These are phyloP conservation scores for Fusarium albidum DNA, from an alignment of 2,329 filamentous ascomycete genomes.

Conservation along the genomic window DNA sequence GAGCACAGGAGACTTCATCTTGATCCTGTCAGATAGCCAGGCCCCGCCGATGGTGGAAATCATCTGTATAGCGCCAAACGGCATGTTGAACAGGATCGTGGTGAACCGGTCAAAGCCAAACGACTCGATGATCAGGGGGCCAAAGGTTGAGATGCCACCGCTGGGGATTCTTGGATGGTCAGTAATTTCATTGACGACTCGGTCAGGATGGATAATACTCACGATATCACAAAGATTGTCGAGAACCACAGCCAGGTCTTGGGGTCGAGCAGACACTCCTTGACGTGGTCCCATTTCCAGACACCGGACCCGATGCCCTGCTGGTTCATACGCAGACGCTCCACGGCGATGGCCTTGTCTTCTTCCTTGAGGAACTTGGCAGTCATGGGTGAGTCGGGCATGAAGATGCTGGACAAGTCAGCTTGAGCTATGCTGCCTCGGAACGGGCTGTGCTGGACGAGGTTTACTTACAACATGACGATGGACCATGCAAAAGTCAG, in stretches of 20 bases:
- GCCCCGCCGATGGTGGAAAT: slow-evolving; percentile 66
- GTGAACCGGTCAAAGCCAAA: slow-evolving; percentile 65
- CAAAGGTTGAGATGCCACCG: slow-evolving; percentile 67
- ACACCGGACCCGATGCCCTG: slow-evolving; percentile 49
- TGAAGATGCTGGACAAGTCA: slow-evolving; percentile 47
- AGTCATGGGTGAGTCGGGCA: slow-evolving; percentile 71
- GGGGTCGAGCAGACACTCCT: slow-evolving; percentile 48
- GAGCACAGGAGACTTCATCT: slow-evolving; percentile 64
- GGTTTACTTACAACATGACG: slow-evolving; percentile 51
- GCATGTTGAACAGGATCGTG: slow-evolving; percentile 68
- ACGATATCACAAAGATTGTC: slow-evolving; percentile 62
- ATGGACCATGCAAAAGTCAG: slow-evolving; percentile 56
- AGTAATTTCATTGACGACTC: too few species aligned
- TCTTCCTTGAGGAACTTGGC: slow-evolving; percentile 63
- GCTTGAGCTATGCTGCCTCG: too few species aligned
- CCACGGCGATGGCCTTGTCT: slow-evolving; percentile 66
- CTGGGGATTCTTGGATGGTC: slow-evolving; percentile 58
- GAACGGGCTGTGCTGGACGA: too few species aligned
- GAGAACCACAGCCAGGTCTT: slow-evolving; percentile 55
- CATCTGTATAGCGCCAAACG: slow-evolving; percentile 67
- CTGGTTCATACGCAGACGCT: slow-evolving; percentile 62
- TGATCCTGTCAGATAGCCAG: slow-evolving; percentile 61
- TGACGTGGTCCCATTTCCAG: slow-evolving; percentile 53
- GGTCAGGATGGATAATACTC: slow-evolving; percentile 28
- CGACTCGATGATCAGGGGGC: slow-evolving; percentile 63